Evolutionary conservation across 768 basidiomycete genomes (phyloP).

Genomic region (Kondoa subrosea): DNA sequence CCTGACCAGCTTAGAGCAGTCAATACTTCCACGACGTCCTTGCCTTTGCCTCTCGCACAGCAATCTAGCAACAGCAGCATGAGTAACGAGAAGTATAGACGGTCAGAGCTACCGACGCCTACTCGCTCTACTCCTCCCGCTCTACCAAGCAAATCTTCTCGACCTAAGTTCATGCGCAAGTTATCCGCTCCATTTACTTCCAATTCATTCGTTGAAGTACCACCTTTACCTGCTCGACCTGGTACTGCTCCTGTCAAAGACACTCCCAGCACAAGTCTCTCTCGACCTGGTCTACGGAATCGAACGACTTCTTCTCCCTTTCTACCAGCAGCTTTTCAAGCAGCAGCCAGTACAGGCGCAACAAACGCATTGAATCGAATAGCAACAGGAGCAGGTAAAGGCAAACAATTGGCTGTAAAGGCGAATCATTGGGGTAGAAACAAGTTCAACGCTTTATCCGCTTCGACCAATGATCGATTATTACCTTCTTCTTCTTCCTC

Average conservation of each 20-base stretch:
- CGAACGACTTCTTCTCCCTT: not conserved
- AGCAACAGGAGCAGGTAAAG: not conserved
- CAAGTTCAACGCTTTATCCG: not conserved
- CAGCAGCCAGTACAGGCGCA: too few relatives aligned
- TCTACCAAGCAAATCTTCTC: not conserved
- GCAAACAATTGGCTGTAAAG: not conserved
- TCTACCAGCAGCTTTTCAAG: not conserved
- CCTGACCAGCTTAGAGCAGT: not conserved
- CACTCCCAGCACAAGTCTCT: too few relatives aligned
- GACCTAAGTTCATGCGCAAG: not conserved
- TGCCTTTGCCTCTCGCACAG: too few relatives aligned
- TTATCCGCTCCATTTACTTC: not conserved
- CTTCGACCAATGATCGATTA: not conserved
- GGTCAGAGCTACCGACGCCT: not conserved
- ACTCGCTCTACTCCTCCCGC: not conserved
- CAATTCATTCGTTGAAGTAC: not conserved
- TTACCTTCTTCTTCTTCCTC: not conserved
- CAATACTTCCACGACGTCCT: too few relatives aligned
- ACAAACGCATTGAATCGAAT: not conserved
- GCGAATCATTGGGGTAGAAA: slow-evolving; percentile 3
- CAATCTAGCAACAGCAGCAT: too few relatives aligned
- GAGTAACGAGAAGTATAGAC: not conserved
- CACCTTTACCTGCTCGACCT: not conserved
- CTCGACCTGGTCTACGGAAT: too few relatives aligned
- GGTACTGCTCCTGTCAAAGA: too few relatives aligned